Conservation (phyloP, 306 rosid species). For the Alnus glutinosa region DNA sequence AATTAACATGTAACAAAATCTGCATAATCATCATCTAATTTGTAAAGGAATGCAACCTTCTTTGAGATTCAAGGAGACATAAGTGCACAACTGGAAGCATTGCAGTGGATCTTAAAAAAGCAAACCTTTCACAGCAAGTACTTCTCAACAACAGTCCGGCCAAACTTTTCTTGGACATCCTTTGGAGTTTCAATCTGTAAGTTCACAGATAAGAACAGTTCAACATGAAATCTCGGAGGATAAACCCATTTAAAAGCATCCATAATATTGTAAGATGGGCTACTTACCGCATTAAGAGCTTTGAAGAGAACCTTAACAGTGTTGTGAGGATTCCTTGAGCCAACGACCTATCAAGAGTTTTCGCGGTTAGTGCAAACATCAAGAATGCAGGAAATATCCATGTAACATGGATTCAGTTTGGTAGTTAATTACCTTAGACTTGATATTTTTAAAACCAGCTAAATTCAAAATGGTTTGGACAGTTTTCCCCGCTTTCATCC, state of each 20-base stretch:
- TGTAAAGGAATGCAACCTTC: neutral
- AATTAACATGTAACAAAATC: neutral
- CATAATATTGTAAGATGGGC: slow-evolving; percentile 25
- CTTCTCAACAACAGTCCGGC: slow-evolving; percentile 91
- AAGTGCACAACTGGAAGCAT: slow-evolving; percentile 13
- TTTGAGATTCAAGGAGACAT: neutral
- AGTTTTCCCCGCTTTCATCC: slow-evolving; percentile 85
- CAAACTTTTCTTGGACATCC: slow-evolving; percentile 89
- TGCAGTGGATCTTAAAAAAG: slow-evolving; percentile 10
- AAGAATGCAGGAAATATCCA: slow-evolving; percentile 19
- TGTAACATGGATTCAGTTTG: slow-evolving; percentile 15
- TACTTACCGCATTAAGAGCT: slow-evolving; percentile 84
- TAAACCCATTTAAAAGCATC: slow-evolving; percentile 17
- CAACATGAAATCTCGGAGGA: slow-evolving; percentile 13
- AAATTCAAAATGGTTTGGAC: slow-evolving; percentile 74
- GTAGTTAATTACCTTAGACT: slow-evolving; percentile 73
- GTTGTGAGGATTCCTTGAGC: slow-evolving; percentile 86
- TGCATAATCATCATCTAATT: neutral
- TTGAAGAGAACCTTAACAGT: slow-evolving; percentile 87
- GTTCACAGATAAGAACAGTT: slow-evolving; percentile 9
- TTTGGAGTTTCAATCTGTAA: slow-evolving; percentile 85
- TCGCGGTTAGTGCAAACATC: slow-evolving; percentile 22
- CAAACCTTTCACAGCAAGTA: slow-evolving; percentile 56
- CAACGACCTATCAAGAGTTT: slow-evolving; percentile 61
- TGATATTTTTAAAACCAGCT: slow-evolving; percentile 90